phyloP scores from a whole-genome alignment of 192 early-diverging fungal genomes.

The Diversispora epigaea region DNA sequence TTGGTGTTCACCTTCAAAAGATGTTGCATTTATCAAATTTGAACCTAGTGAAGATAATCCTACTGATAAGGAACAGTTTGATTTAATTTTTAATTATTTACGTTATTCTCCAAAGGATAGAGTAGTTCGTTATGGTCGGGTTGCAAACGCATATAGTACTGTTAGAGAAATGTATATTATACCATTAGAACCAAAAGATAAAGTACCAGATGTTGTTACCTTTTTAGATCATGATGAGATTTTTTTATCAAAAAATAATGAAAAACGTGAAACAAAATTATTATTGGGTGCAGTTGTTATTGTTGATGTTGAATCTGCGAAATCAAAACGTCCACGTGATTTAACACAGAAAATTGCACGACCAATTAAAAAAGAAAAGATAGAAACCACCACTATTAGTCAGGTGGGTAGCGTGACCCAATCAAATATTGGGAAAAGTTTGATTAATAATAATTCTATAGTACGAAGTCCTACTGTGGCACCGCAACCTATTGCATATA shows the following conservation, averaged over 20 bases:
- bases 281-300: slow-evolving; percentile 30
- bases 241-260: neutral
- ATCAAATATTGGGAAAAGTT: slow-evolving; percentile 14
- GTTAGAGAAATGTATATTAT: slow-evolving; percentile 80
- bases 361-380: slow-evolving; percentile 10
- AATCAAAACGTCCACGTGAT: slow-evolving; percentile 24
- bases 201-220: slow-evolving; percentile 57
- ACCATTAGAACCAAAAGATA: slow-evolving; percentile 53
- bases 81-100: slow-evolving; percentile 63
- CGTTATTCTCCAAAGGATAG: slow-evolving; percentile 27
- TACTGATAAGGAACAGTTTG: slow-evolving; percentile 40
- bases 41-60: slow-evolving; percentile 31
- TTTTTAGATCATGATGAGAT: slow-evolving; percentile 48
- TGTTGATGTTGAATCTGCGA: slow-evolving; percentile 20
- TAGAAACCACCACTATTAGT: neutral
- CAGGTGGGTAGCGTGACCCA: neutral
- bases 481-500: neutral
- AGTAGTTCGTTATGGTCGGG: slow-evolving; percentile 58
- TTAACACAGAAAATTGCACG: neutral
- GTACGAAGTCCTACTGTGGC: neutral
- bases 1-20: slow-evolving; percentile 51
- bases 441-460: neutral
- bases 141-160: slow-evolving; percentile 59
- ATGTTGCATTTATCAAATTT: slow-evolving; percentile 64
- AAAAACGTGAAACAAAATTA: slow-evolving; percentile 27